A percentile compares a stretch with the other conserved stretches of the same genome.
These are phyloP conservation scores for Fusarium miscanthi DNA, from an alignment of 2,329 filamentous ascomycete genomes.

Conservation along the genomic window DNA sequence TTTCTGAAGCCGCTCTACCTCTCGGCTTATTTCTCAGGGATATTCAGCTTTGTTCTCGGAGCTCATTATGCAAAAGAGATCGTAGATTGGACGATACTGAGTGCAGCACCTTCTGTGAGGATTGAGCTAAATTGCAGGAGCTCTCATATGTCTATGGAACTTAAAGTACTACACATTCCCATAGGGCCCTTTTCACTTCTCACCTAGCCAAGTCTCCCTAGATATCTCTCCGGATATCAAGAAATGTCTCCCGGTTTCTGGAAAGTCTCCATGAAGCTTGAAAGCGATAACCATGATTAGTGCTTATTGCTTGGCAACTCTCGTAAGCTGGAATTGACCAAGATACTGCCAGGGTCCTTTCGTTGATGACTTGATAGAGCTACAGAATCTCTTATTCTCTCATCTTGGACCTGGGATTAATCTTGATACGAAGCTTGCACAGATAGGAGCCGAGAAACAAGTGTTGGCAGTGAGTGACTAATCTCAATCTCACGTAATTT, in stretches of 20 bases:
- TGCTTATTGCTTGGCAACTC: not conserved
- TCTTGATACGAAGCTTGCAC: not conserved
- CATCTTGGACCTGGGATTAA: not conserved
- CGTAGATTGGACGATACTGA: not conserved
- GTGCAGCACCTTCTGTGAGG: not conserved
- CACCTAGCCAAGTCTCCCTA: too few species aligned
- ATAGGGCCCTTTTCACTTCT: fast-evolving
- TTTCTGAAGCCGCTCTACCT: conserved; percentile 26
- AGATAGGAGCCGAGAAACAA: not conserved
- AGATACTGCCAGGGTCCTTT: too few species aligned
- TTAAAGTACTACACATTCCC: too few species aligned
- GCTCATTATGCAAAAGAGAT: not conserved
- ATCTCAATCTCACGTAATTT: not conserved
- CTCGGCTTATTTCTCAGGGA: not conserved
- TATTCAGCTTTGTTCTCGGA: not conserved
- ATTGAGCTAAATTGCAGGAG: too few species aligned
- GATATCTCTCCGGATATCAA: not conserved
- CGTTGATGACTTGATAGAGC: not conserved
- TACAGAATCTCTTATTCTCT: not conserved
- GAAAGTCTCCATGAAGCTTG: not conserved
- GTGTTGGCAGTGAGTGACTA: not conserved
- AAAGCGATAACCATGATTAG: not conserved
- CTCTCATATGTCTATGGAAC: not conserved
- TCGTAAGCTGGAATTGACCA: not conserved
- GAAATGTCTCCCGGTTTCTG: not conserved